Conservation (phyloP, 31 red algal species). For the Porphyra umbilicalis region DNA sequence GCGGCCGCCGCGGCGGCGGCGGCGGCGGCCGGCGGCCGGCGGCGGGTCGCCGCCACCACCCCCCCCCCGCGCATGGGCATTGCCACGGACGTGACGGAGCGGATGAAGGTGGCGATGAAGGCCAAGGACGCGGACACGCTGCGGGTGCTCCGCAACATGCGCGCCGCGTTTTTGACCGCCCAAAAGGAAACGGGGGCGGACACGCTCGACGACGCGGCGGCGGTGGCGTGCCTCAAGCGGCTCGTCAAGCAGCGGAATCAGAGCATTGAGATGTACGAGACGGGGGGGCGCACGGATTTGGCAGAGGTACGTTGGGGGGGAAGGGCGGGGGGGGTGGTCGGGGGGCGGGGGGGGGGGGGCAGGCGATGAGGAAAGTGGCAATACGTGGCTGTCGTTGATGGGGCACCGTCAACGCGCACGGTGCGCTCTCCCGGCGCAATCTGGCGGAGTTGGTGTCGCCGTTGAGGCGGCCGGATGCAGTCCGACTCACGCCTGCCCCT, state of each 20-base stretch:
- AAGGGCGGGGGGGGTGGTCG: too few relatives aligned
- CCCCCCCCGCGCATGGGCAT: not conserved
- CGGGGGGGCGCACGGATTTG: constrained; percentile 53
- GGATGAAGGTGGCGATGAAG: constrained; percentile 57
- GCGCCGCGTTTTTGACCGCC: constrained; percentile 58
- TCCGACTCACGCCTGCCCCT: too few relatives aligned
- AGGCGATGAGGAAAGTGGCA: too few relatives aligned
- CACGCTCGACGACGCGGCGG: constrained; percentile 39
- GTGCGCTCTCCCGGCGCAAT: too few relatives aligned
- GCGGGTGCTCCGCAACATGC: constrained; percentile 52
- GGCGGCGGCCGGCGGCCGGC: not conserved
- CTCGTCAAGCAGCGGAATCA: constrained; percentile 69
- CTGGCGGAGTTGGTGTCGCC: too few relatives aligned
- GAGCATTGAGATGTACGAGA: constrained; percentile 66
- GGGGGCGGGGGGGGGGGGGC: too few relatives aligned
- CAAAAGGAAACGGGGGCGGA: constrained; percentile 50
- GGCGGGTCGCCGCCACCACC: not conserved
- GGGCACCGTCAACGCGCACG: too few relatives aligned
- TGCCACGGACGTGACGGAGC: not conserved
- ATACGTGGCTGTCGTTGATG: too few relatives aligned
- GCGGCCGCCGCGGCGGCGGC: not conserved
- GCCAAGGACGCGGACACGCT: constrained; percentile 29
- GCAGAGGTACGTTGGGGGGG: constrained; percentile 11
- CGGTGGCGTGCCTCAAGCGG: constrained; percentile 49
- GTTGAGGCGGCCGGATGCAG: too few relatives aligned